Evolutionary conservation across 2,329 filamentous ascomycete species (phyloP), one percentile per base, ranked within the genome.

Genomic region (Colletotrichum sp.): DNA sequence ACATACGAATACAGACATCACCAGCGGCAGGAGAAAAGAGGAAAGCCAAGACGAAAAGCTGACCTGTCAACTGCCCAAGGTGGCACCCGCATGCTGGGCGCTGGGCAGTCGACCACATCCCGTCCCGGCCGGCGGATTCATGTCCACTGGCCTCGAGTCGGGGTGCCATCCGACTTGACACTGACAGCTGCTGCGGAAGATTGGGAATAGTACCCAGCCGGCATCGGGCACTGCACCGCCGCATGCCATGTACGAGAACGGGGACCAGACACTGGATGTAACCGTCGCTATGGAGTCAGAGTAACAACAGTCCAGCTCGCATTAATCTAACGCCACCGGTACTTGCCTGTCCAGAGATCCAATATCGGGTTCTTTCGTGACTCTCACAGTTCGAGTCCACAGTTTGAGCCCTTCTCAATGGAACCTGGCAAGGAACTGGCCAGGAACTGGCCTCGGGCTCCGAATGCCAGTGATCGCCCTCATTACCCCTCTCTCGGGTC

Each of bases 201-300:
- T 75, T 34, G 49, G 60, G 52, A 55, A 72, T 66, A 55, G n/a
- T 60, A 52, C 69, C 62, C 63, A 39, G 55, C 63, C 63, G 55
- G 55, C 63, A 67, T 63, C 62, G 72, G 68, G 67, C 32, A 18
- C 36, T 67, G 72, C 72, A 72, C 72, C 34, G 70, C 64, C 59
- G 73, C 70, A 64, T 69, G 59, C n/a, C 63, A 69, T 73, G 70
- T 59, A 67, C 52, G 62, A 36, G 12, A 39, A 62, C 13, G 64
- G 70, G 62, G 39, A 44, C 32, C 44, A 36, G 44, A 34, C 28
- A 9, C 15, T 64, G 49, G 60, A 44, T 72, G 69, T 36, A 72
- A 72, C 63, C n/a, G 13, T 16, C 36, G 24, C 55, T 55, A 15
- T 16, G 52, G 26, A 52, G 21, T 66, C 39, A 18, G 30, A n/a